These are phyloP conservation scores for Chrysoporthe puriensis DNA, from an alignment of 2,329 filamentous ascomycete genomes.

Conservation along the genomic window DNA sequence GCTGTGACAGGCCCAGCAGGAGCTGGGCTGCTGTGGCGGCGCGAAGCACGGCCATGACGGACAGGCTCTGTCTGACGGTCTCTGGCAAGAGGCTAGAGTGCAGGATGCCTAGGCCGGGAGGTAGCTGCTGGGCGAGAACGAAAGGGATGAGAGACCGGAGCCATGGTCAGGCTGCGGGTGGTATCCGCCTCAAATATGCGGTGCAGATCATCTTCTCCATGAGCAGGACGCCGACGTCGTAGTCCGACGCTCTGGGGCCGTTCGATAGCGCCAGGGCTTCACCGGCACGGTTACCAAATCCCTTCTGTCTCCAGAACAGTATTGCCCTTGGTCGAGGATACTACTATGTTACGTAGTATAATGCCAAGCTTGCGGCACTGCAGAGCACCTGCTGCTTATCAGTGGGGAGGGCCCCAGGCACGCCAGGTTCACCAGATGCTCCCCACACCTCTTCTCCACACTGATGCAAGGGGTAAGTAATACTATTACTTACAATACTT, in stretches of 20 bases:
- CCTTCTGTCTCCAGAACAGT: background rate
- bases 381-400: background rate
- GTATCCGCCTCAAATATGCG: background rate
- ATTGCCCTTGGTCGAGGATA: background rate
- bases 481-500: too few relatives aligned
- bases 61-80: background rate
- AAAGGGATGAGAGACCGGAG: background rate
- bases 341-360: background rate
- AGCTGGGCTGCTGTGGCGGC: conserved; percentile 16
- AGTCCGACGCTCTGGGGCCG: background rate
- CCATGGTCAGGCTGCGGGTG: too few relatives aligned
- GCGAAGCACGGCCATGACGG: conserved; percentile 21
- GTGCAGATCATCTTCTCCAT: background rate
- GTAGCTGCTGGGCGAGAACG: background rate
- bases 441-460: background rate
- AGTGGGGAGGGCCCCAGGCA: background rate
- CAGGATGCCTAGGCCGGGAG: background rate
- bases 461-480: background rate
- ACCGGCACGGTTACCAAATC: background rate
- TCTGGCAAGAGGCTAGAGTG: background rate
- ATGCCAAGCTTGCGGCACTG: background rate
- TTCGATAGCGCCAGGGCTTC: background rate
- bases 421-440: background rate
- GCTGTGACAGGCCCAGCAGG: conserved; percentile 36
- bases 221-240: background rate